These are phyloP conservation scores for Clitoria ternatea DNA, from an alignment of 306 rosid genomes.

Conservation along the genomic window DNA sequence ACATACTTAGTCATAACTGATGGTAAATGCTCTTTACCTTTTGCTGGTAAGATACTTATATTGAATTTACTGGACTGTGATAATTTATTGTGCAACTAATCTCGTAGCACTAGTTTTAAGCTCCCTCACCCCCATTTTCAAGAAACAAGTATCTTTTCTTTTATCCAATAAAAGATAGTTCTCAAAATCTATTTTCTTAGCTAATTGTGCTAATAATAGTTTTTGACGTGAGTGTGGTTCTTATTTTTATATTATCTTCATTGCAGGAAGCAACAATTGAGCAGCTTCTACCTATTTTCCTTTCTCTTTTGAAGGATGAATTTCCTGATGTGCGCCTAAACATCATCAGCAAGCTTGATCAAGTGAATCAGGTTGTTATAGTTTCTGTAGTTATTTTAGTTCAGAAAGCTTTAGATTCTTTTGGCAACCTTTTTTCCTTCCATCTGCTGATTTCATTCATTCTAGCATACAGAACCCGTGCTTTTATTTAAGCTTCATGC, in stretches of 20 bases:
- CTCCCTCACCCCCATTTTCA: neutral
- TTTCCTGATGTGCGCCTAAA: slow-evolving; percentile 97
- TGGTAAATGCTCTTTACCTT: neutral
- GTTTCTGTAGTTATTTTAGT: slow-evolving; percentile 12
- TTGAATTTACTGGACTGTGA: neutral
- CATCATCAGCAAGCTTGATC: slow-evolving; percentile 99
- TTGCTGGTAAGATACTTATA: neutral
- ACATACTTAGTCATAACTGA: too few relatives aligned
- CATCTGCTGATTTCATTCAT: neutral
- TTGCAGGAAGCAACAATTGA: slow-evolving; percentile 95
- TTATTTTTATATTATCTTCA: slow-evolving; percentile 31
- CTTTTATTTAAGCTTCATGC: neutral
- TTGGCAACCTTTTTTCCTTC: neutral
- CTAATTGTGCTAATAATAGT: neutral
- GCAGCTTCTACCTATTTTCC: slow-evolving; percentile 98
- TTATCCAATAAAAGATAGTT: neutral
- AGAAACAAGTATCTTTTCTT: neutral
- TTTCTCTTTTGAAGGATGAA: slow-evolving; percentile 93
- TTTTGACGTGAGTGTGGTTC: neutral
- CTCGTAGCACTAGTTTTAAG: neutral
- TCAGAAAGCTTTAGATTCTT: neutral
- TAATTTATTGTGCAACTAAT: neutral
- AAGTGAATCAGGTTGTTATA: slow-evolving; percentile 87
- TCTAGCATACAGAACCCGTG: neutral
- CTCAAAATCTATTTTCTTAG: neutral